A percentile compares a stretch with the other conserved stretches of the same genome.
Conservation (phyloP, 1,284 basidiomycete species). For the Ceratorhiza oryzae-sativae region DNA sequence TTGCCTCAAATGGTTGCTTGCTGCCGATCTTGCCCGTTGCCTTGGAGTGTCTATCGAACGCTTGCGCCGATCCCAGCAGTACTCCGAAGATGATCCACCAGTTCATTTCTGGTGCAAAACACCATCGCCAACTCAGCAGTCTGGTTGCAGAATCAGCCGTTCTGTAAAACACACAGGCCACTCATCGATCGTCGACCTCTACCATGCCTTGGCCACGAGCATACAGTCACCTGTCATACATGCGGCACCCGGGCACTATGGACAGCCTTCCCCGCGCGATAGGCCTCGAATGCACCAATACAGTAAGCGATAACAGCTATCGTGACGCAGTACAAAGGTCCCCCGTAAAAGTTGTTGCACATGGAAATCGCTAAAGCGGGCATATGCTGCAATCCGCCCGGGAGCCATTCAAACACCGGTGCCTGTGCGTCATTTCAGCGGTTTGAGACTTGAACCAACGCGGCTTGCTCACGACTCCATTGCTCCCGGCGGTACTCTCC, state of each 20-base stretch:
- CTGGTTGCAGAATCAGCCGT: slow-evolving; percentile 14
- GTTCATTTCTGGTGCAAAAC: background rate
- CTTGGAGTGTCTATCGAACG: background rate
- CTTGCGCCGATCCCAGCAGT: background rate
- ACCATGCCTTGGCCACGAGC: background rate
- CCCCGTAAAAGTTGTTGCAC: background rate
- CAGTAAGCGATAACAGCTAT: background rate
- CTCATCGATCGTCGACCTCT: background rate
- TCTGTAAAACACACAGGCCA: slow-evolving; percentile 4
- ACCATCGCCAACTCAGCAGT: slow-evolving; percentile 4
- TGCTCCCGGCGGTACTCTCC: background rate
- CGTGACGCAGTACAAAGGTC: background rate
- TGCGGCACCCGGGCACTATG: background rate
- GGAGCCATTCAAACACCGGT: background rate
- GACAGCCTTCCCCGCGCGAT: slow-evolving; percentile 3
- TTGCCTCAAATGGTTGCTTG: background rate
- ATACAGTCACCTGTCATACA: background rate
- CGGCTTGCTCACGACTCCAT: background rate
- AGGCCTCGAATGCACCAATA: background rate
- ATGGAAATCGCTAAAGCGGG: too few species aligned
- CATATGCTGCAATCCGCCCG: too few species aligned
- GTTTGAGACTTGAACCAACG: slow-evolving; percentile 4
- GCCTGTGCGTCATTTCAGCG: slow-evolving; percentile 8
- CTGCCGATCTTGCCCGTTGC: background rate
- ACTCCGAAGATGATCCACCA: slow-evolving; percentile 10